These are phyloP conservation scores for Sphenostylis stenocarpa DNA, from an alignment of 306 rosid species.

Conservation along the genomic window DNA sequence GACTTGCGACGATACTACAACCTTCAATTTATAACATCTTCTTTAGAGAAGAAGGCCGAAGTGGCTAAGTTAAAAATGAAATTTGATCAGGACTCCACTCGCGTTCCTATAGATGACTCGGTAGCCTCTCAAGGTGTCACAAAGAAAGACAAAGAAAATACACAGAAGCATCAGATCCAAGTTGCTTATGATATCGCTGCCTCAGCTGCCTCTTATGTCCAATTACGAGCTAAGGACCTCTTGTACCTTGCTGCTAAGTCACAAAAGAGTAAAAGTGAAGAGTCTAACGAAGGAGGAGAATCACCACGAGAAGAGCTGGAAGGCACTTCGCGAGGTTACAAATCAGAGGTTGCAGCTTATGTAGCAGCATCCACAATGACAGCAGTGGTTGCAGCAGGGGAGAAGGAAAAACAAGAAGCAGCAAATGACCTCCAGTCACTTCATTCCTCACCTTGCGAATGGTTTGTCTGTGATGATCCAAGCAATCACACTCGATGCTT, in stretches of 20 bases:
- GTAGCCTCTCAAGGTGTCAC: slow-evolving; percentile 31
- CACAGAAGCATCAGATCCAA: slow-evolving; percentile 44
- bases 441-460: slow-evolving; percentile 92
- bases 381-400: slow-evolving; percentile 83
- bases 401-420: slow-evolving; percentile 73
- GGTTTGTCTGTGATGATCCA: slow-evolving; percentile 89
- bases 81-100: slow-evolving; percentile 51
- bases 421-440: slow-evolving; percentile 81
- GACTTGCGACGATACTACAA: slow-evolving; percentile 64
- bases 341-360: slow-evolving; percentile 80
- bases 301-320: slow-evolving; percentile 39
- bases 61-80: slow-evolving; percentile 48
- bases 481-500: slow-evolving; percentile 77
- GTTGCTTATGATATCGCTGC: slow-evolving; percentile 85
- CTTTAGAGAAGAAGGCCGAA: slow-evolving; percentile 69
- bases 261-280: slow-evolving; percentile 29
- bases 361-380: slow-evolving; percentile 94
- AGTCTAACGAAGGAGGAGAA: slow-evolving; percentile 25
- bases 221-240: slow-evolving; percentile 52
- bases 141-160: slow-evolving; percentile 30
- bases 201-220: slow-evolving; percentile 84
- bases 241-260: slow-evolving; percentile 45
- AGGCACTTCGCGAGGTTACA: slow-evolving; percentile 43
- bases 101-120: slow-evolving; percentile 39
- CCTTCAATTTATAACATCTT: slow-evolving; percentile 74